phyloP scores from a whole-genome alignment of 148 eudicot genomes.

The Amaranthus cruentus region DNA sequence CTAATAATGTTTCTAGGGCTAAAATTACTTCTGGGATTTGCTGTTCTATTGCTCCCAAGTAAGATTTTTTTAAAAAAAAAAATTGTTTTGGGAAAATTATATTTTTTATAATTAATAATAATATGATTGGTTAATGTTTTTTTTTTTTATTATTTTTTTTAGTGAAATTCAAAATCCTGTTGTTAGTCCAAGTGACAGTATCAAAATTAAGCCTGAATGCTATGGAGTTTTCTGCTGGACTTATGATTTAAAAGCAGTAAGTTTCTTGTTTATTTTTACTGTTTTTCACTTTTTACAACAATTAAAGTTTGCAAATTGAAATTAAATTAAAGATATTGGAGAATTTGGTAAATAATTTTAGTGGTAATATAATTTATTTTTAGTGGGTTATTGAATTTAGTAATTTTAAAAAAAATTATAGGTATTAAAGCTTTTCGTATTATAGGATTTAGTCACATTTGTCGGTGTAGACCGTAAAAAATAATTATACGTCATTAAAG shows the following conservation, averaged over 20 bases:
- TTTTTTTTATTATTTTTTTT: background rate
- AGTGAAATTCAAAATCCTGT: constrained; percentile 63
- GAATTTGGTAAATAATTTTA: too few relatives aligned
- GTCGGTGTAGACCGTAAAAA: too few relatives aligned
- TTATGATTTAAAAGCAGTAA: constrained; percentile 88
- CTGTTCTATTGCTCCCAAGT: constrained; percentile 73
- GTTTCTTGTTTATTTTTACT: constrained; percentile 12
- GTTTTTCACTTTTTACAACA: background rate
- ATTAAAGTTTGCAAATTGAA: too few relatives aligned
- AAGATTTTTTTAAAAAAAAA: background rate
- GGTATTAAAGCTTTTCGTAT: too few relatives aligned
- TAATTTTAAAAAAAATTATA: too few relatives aligned
- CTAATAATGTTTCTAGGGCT: constrained; percentile 17
- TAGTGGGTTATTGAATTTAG: too few relatives aligned
- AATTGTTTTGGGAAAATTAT: background rate
- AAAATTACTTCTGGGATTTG: constrained; percentile 21
- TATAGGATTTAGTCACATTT: too few relatives aligned
- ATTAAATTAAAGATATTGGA: too few relatives aligned
- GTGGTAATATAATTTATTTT: too few relatives aligned
- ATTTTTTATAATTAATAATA: background rate
- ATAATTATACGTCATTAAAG: too few relatives aligned
- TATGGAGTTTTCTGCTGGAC: constrained; percentile 95
- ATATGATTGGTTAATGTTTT: background rate
- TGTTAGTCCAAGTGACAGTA: constrained; percentile 36
- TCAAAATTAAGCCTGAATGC: constrained; percentile 53